Evolutionary conservation across 2,329 filamentous ascomycete species (phyloP).

Genomic region (Thelonectria olida): DNA sequence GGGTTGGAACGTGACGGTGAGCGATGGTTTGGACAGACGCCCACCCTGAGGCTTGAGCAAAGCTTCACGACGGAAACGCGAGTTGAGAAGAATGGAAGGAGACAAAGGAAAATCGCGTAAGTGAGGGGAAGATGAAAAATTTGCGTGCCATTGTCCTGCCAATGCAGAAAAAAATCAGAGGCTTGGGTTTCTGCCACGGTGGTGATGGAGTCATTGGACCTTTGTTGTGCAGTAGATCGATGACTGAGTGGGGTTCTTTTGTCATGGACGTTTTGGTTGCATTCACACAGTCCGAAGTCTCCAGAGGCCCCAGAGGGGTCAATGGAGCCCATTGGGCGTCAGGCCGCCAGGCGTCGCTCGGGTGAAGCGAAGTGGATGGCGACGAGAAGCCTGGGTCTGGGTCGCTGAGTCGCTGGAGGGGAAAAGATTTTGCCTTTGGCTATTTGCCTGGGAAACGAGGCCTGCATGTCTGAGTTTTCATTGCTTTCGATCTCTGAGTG

Average conservation of each 20-base stretch:
- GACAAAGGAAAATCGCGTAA: constrained; percentile 21
- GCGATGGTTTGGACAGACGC: constrained; percentile 23
- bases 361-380: constrained; percentile 36
- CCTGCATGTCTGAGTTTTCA: constrained; percentile 9
- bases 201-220: constrained; percentile 28
- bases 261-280: constrained; percentile 21
- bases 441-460: constrained; percentile 4
- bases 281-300: constrained; percentile 11
- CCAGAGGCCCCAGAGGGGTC: too few relatives aligned
- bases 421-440: constrained; percentile 5
- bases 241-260: constrained; percentile 20
- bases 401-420: constrained; percentile 16
- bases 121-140: constrained; percentile 25
- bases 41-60: constrained; percentile 18
- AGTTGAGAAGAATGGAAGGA: constrained; percentile 1
- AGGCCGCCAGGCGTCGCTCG: constrained; percentile 28
- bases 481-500: too few relatives aligned
- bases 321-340: constrained; percentile 30
- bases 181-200: constrained; percentile 19
- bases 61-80: constrained; percentile 28
- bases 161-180: constrained; percentile 31
- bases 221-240: constrained; percentile 26
- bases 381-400: constrained; percentile 23
- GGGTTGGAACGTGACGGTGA: constrained; percentile 15
- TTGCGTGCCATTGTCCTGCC: constrained; percentile 27